phyloP scores from a whole-genome alignment of 495 filamentous ascomycete species.

The Lasiosphaeria hispida region DNA sequence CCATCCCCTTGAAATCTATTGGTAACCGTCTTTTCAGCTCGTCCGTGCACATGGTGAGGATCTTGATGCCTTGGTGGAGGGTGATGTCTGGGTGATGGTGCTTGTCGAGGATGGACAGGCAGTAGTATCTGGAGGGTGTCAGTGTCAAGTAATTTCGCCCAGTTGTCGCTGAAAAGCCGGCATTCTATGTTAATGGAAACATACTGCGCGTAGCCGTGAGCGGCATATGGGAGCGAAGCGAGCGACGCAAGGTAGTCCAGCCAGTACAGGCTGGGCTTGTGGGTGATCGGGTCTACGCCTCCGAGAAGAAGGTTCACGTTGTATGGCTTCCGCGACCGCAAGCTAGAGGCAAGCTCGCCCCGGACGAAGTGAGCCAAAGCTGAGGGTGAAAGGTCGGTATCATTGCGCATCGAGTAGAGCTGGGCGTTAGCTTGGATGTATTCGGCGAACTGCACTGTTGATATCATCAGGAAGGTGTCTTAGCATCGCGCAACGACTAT shows the following conservation, averaged over 20 bases:
- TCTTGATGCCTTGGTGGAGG: conserved; percentile 82
- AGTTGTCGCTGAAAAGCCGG: too few species aligned
- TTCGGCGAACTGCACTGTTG: conserved; percentile 94
- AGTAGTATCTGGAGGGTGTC: conserved; percentile 65
- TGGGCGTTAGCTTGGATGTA: conserved; percentile 98
- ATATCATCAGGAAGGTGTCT: conserved; percentile 23
- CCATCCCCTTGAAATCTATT: conserved; percentile 95
- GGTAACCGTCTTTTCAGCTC: conserved; percentile 94
- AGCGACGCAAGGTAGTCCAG: conserved; percentile 91
- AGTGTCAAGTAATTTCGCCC: neutral
- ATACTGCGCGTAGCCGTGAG: conserved; percentile 96
- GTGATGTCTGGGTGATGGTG: conserved; percentile 93
- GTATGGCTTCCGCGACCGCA: conserved; percentile 90
- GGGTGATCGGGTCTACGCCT: conserved; percentile 82
- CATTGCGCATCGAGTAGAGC: conserved; percentile 97
- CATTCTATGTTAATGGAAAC: conserved; percentile 32
- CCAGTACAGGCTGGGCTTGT: conserved; percentile 91
- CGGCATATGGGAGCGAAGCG: conserved; percentile 87
- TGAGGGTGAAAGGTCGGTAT: conserved; percentile 80
- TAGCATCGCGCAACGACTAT: conserved; percentile 1
- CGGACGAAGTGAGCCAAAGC: conserved; percentile 91
- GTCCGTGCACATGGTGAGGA: conserved; percentile 90
- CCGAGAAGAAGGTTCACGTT: conserved; percentile 93
- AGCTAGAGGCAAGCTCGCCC: conserved; percentile 80
- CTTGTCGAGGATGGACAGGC: conserved; percentile 93